Evolutionary conservation across 2,329 filamentous ascomycete species (phyloP).

Genomic region (Apiospora sp.): DNA sequence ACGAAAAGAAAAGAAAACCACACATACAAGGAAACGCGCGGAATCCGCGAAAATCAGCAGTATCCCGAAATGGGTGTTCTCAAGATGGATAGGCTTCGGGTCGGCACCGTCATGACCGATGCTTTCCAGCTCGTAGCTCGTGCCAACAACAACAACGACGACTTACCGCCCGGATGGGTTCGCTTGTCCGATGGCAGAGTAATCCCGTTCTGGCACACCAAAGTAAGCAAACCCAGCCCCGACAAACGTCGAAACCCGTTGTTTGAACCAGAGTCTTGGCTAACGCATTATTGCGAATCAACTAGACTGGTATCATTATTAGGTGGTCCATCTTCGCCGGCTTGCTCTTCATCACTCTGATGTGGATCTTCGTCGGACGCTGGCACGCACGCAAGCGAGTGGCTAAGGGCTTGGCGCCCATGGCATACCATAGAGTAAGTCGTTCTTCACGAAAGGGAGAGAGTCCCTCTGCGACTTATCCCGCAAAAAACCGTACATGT

Average conservation of each 20-base stretch:
- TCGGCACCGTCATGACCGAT: constrained; percentile 24
- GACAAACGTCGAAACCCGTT: background rate
- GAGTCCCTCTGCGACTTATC: background rate
- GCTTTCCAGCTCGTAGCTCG: constrained; percentile 4
- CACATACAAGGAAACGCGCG: background rate
- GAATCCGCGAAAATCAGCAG: background rate
- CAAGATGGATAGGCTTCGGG: constrained; percentile 13
- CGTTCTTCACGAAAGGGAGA: background rate
- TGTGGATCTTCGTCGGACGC: constrained; percentile 73
- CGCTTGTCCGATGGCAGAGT: background rate
- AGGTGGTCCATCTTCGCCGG: constrained; percentile 75
- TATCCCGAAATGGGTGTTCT: background rate
- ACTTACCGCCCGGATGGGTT: constrained; percentile 19
- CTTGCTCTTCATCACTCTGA: constrained; percentile 64
- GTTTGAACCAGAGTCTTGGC: background rate
- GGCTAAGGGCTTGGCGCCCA: constrained; percentile 68
- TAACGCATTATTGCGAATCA: background rate
- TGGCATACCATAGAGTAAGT: constrained; percentile 74
- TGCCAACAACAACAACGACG: constrained; percentile 17
- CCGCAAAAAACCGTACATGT: background rate
- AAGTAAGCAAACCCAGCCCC: constrained; percentile 6
- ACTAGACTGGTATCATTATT: constrained; percentile 68
- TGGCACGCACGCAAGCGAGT: constrained; percentile 74
- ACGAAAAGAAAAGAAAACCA: background rate
- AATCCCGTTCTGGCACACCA: constrained; percentile 23